Percentiles rank a stretch among this genome's conserved stretches.
These are phyloP conservation scores for Arachnopeziza araneosa DNA, from an alignment of 2,329 filamentous ascomycete species.

Conservation along the genomic window DNA sequence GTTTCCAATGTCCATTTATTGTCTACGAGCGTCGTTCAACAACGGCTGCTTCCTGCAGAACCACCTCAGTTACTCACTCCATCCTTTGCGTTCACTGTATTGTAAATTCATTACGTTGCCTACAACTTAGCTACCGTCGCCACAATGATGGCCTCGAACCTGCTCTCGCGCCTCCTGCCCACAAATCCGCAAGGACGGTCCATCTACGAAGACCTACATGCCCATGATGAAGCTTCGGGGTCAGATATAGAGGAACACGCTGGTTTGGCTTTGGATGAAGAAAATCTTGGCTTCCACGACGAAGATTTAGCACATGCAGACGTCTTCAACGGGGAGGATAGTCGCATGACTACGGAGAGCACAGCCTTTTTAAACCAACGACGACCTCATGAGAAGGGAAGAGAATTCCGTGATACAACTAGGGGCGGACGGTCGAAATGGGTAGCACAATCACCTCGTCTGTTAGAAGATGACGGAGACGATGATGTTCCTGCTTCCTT, in stretches of 20 bases:
- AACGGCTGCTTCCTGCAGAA: neutral
- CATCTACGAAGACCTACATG: conserved; percentile 32
- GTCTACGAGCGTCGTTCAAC: neutral
- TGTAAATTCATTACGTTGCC: neutral
- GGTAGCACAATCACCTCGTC: conserved; percentile 28
- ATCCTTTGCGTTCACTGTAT: neutral
- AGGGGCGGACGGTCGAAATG: conserved; percentile 17
- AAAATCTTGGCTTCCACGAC: conserved; percentile 30
- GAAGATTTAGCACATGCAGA: conserved; percentile 29
- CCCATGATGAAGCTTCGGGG: conserved; percentile 29
- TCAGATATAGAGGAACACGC: conserved; percentile 30
- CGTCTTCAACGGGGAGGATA: conserved; percentile 28
- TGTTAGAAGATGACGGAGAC: conserved; percentile 31
- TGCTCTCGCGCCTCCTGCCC: conserved; percentile 30
- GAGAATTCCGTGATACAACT: neutral
- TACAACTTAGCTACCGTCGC: neutral
- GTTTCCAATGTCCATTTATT: conserved; percentile 16
- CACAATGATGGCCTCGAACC: conserved; percentile 30
- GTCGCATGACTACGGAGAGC: conserved; percentile 27
- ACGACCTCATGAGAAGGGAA: neutral
- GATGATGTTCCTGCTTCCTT: conserved; percentile 60
- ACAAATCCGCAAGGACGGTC: conserved; percentile 28
- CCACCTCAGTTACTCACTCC: neutral
- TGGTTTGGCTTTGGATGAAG: conserved; percentile 30
- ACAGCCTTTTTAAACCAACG: conserved; percentile 27